Evolutionary conservation across 495 filamentous ascomycete species (phyloP), one percentile per base, ranked within the genome.

Genomic region (Aspergillus olivimuriae): DNA sequence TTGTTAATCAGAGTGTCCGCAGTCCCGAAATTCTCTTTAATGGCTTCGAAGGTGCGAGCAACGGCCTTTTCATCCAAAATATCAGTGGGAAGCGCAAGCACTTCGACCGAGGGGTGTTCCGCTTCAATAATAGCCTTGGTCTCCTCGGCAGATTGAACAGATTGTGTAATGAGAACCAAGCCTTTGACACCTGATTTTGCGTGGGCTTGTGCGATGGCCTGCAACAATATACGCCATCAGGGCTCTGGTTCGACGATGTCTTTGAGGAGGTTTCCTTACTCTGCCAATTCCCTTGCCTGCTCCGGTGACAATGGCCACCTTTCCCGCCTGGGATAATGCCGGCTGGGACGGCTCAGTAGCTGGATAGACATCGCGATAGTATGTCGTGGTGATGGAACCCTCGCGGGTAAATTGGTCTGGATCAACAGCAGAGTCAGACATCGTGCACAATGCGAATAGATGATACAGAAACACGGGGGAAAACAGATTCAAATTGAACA

Each of bases 1-100:
- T 69, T 72, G 48, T 70, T 72, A 33, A 74, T 45, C 11, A 76
- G 55, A 0, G 75, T 46, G 45, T 75, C 69, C 9, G 69, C 60
- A 6, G 51, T 46, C 2, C 67, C 65, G 33, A 66, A 67, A 5
- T 51, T 53, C 12, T 52, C 52, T 8, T 61, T 56, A n/a, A 72
- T 57, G 20, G 61, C 48, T 5, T 52, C 51, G 33, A 66, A 75
- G 1, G 70, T 52, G 3, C 42, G 44, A 4, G 49, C 44, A 17
- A 70, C 63, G 4, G 53, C 53, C 1, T 39, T 23, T 18, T 51
- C 53, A 36, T 60, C 46, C 2, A 60, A 50, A 38, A 75, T 55
- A 47, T 65, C 60, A 12, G 55, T 51, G 0, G 50, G 17, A 14
- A 62, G 47, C 0, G 44, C 37, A 7, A 66, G 28, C 21, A 69